Evolutionary conservation across 306 rosid species (phyloP).

Genomic region (Oemleria cerasiformis): DNA sequence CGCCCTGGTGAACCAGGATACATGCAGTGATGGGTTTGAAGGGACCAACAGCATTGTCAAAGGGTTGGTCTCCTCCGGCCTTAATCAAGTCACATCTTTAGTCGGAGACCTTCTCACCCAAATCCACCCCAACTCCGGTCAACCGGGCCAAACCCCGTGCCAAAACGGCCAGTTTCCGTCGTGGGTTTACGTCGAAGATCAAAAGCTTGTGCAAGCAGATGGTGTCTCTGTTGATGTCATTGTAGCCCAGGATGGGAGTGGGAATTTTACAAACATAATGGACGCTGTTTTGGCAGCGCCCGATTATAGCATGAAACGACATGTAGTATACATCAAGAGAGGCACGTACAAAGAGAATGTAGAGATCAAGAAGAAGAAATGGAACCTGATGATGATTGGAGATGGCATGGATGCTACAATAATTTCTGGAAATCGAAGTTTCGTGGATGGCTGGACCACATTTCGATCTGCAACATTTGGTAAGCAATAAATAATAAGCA

Average conservation of each 20-base stretch:
- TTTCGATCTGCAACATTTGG: conserved; percentile 86
- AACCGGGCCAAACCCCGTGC: background rate
- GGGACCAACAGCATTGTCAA: conserved; percentile 60
- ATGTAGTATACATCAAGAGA: conserved; percentile 58
- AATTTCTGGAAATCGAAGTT: conserved; percentile 58
- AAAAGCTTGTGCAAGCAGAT: conserved; percentile 44
- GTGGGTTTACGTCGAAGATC: conserved; percentile 51
- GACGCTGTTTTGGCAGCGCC: conserved; percentile 82
- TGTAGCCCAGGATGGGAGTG: conserved; percentile 76
- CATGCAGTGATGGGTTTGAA: conserved; percentile 80
- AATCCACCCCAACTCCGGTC: conserved; percentile 31
- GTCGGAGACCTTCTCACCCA: conserved; percentile 45
- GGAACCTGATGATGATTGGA: conserved; percentile 85
- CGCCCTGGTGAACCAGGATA: conserved; percentile 56
- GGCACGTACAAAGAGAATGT: conserved; percentile 69
- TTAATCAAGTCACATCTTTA: conserved; percentile 45
- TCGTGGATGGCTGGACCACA: conserved; percentile 76
- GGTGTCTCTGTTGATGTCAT: conserved; percentile 41
- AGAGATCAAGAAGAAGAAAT: conserved; percentile 87
- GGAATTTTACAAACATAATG: conserved; percentile 50
- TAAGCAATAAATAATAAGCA: conserved; percentile 16
- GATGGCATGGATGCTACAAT: conserved; percentile 74
- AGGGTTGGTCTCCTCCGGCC: conserved; percentile 36
- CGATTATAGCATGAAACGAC: conserved; percentile 60
- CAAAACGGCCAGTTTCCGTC: conserved; percentile 38